phyloP scores from a whole-genome alignment of 1,284 basidiomycete genomes.

The Athelia sp. region DNA sequence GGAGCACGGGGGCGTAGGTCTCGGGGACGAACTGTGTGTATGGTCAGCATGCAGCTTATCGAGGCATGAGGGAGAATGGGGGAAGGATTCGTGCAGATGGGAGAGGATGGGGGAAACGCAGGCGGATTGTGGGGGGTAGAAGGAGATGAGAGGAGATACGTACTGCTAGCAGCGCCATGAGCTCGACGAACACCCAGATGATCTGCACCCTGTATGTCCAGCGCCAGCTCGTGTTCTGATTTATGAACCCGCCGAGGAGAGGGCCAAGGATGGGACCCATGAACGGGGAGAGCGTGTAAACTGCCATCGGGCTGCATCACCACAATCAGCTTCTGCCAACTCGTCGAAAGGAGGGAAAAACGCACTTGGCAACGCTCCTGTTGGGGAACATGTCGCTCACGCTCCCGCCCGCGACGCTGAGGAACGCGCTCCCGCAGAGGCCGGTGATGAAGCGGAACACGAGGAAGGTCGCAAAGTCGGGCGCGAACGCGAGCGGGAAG shows the following conservation, averaged over 20 bases:
- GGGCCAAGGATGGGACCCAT: constrained; percentile 72
- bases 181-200: constrained; percentile 55
- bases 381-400: constrained; percentile 73
- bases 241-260: constrained; percentile 44
- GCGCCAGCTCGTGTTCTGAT: constrained; percentile 61
- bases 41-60: not conserved
- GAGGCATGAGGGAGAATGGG: no score
- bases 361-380: constrained; percentile 58
- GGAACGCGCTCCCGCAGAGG: constrained; percentile 67
- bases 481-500: constrained; percentile 66
- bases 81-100: no score
- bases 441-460: constrained; percentile 49
- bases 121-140: no score
- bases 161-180: constrained; percentile 44
- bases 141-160: no score
- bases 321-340: constrained; percentile 1
- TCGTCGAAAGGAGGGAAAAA: constrained; percentile 9
- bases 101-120: no score
- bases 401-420: constrained; percentile 78
- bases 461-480: constrained; percentile 47
- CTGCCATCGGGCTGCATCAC: constrained; percentile 72
- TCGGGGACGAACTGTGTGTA: constrained; percentile 58
- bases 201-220: constrained; percentile 74
- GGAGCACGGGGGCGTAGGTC: constrained; percentile 65
- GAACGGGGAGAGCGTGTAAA: constrained; percentile 70